Base-by-base conservation (phyloP, 345 rosid genomes). In the Melaleuca quinquenervia region DNA sequence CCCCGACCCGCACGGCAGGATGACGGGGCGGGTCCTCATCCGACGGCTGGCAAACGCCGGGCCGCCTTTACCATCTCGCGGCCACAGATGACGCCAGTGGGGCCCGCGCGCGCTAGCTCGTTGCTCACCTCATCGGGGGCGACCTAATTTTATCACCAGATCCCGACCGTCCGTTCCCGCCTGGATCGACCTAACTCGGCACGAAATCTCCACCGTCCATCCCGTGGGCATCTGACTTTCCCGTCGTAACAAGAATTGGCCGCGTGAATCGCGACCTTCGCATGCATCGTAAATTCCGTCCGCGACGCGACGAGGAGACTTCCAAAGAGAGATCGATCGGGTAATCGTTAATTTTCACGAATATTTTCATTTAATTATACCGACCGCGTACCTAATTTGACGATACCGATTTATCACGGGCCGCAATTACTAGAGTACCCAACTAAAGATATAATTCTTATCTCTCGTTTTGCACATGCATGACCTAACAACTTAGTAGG, bases 351-450 rank as follows among this genome's bases (percentile, higher is more conserved):
- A 64, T 20, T 29, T 12, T 6, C 76, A 0, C 44, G 1, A 36
- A 29, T 32, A 70, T 41, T 18, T 32, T 32, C 0, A 8, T 32
- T 6, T 64, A 32, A 32, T 16, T 0, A n/a, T 70, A 8, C 48
- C 21, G 45, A 11, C 8, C 44, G 5, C 5, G 11, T 36, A 45
- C 18, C 9, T 70, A 1, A 1, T 18, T 32, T 16, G 24, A 12
- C 8, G 11, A 11, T 1, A 0, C 7, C 21, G 0, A 27, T 6
- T 6, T 6, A 44, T 16, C 76, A 16, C 1, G 3, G 41, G 4
- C 11, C 0, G 0, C 45, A 32, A 9, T 32, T 32, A 1, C 1
- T 3, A 64, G 11, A 32, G 6, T 3, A 8, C 0, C 6, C 21
- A 1, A 2, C 2, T 7, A 1, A 5, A 64, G 32, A 64, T 32